Base-by-base conservation (phyloP, 805 yeast species). In the Scheffersomyces ergatensis region DNA sequence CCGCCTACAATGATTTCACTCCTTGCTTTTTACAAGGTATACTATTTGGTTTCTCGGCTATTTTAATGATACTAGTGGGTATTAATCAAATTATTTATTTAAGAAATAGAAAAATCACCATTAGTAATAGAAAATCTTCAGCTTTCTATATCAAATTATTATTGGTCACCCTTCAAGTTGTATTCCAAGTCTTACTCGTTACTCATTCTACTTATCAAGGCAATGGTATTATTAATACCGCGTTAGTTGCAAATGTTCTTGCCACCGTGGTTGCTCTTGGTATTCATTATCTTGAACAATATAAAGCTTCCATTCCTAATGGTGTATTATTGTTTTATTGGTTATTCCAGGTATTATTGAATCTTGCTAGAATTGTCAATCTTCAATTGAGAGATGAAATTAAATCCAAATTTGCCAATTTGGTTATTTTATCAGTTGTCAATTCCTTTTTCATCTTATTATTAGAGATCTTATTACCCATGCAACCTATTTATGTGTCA, bases 281-380 rank as follows among this genome's bases (percentile, higher is more conserved):
- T 3, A 61, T 89, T 26, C 84, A 88, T 43, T 85, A 80, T 61
- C 57, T 85, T 43, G 97, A 92, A 58, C 83, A 80, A 53, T 77
- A 74, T 60, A 80, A 85, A 57, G 57, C 81, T 9, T 72, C 65
- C 33, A 76, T 86, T 17, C 80, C 97, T 1, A 78, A 75, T 49
- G 83, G 92, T 2, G 69, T 78, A 0, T 63, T 89, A 35, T 73
- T 92, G 30, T 71, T 83, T 47, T 92, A 78, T 62, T 92, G 96
- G 96, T 65, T 85, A 35, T 69, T 81, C 42, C 69, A 75, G 31
- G 50, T 75, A 0, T 39, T 83, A 5, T 66, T 79, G 26, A 76
- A 77, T 17, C 41, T 66, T 9, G 63, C 77, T 29, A 76, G 77
- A 47, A 50, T 77, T 4, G 50, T 63, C 30, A 73, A 75, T 46